A percentile compares a stretch with the other conserved stretches of the same genome.
Conservation (phyloP, 257 asterid genomes). For the Nicotiana undulata region DNA sequence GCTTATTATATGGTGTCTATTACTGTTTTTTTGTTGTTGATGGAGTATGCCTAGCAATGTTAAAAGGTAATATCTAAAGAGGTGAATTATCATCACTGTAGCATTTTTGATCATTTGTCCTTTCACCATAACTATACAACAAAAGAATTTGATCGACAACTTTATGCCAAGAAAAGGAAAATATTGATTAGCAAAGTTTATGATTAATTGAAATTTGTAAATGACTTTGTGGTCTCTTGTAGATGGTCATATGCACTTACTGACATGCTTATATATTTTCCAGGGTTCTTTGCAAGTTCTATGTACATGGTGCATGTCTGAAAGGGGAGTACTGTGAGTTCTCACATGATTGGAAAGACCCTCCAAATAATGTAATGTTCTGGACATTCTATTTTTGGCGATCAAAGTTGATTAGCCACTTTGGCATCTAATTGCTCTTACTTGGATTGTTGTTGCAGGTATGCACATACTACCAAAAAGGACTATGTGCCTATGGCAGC, state of each 20-base stretch:
- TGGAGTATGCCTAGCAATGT: background rate
- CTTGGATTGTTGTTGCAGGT: conserved; percentile 39
- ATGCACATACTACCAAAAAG: conserved; percentile 87
- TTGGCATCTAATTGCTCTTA: background rate
- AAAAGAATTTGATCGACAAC: background rate
- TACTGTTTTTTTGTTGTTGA: background rate
- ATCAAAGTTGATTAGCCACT: background rate
- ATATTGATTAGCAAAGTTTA: background rate
- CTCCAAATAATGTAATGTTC: conserved; percentile 51
- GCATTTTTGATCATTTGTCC: background rate
- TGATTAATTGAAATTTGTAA: background rate
- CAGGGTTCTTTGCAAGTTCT: conserved; percentile 94
- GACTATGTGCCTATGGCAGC: conserved; percentile 73
- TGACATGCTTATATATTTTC: conserved; percentile 12
- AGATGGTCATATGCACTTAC: background rate
- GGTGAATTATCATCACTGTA: background rate
- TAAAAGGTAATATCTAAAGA: background rate
- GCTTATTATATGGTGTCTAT: background rate
- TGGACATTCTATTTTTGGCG: background rate
- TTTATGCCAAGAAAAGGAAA: background rate
- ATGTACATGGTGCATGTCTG: conserved; percentile 82
- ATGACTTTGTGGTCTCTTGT: background rate
- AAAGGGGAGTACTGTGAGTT: conserved; percentile 92
- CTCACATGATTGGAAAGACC: conserved; percentile 76
- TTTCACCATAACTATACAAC: background rate